Evolutionary conservation across 805 yeast species (phyloP), one percentile per base, ranked within the genome.

Genomic region (Ogataea nakhonphanomensis): DNA sequence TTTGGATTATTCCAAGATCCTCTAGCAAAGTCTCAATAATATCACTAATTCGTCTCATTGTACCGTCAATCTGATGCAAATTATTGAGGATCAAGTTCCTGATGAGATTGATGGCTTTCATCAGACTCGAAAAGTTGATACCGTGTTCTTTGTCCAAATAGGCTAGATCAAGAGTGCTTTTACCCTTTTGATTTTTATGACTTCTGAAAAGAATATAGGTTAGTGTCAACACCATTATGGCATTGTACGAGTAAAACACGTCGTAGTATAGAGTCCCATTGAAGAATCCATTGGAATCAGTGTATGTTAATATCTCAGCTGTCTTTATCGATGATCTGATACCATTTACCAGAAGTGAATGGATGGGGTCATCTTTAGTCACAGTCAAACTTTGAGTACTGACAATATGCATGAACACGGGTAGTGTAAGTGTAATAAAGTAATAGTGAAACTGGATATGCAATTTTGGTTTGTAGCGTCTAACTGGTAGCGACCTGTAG

Each of bases 191-290:
- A 3, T 51, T 52, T 25, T 44, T 45, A 13, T 61, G 48, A 3
- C 53, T 49, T 23, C 55, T 57, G 39, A 64, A 55, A 13, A 62
- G 54, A 28, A 72, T 63, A 40, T 65, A 67, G n/a, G 71, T 62
- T 33, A 70, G 47, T 2, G 72, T 64, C 20, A 71, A 51, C 0
- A 65, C 65, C 64, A 72, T 60, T 1, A 65, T 62, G 1, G 74
- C 67, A 43, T 65, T 64, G 45, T 72, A 72, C 5, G 67, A 70
- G 49, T 64, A 62, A 49, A 69, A 69, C 27, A 70, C 65, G 44
- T 72, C 78, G 26, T 61, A 59, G 25, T 69, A 66, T n/a, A 69
- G 33, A 1, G 73, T 68, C n/a, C 76, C 76, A 49, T 65, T 66
- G 49, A 67, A 59, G 37, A 67, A 58, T 4, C 69, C 71, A 37